phyloP scores from a whole-genome alignment of 192 early-diverging fungal species.

The Entomortierella lignicola region DNA sequence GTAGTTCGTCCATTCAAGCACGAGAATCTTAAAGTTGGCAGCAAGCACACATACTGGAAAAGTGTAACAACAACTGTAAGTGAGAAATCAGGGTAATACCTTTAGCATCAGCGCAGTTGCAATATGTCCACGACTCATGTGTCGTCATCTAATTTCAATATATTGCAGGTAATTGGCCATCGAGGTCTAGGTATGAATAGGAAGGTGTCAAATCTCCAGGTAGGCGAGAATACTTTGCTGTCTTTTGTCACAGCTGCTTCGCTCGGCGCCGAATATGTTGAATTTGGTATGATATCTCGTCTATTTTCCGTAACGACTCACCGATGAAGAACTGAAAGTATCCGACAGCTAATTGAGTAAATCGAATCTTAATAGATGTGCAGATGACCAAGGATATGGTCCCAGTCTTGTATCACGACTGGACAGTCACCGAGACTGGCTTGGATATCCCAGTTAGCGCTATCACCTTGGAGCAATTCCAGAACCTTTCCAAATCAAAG shows the following conservation, averaged over 20 bases:
- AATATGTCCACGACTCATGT: too few species aligned
- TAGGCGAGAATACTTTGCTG: conserved; percentile 92
- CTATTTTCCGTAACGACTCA: too few species aligned
- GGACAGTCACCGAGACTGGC: conserved; percentile 81
- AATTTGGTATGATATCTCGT: conserved; percentile 82
- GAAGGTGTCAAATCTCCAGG: conserved; percentile 72
- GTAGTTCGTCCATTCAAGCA: conserved; percentile 74
- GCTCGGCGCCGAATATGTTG: conserved; percentile 88
- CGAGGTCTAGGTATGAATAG: conserved; percentile 90
- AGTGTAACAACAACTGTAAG: conserved; percentile 67
- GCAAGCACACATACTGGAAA: conserved; percentile 68
- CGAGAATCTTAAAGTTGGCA: conserved; percentile 65
- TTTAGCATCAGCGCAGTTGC: too few species aligned
- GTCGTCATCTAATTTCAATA: neutral
- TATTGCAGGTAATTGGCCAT: conserved; percentile 80
- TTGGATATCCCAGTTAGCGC: conserved; percentile 74
- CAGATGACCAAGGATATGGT: conserved; percentile 91
- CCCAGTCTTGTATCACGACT: conserved; percentile 95
- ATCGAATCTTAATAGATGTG: conserved; percentile 68
- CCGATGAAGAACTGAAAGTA: too few species aligned
- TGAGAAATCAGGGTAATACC: too few species aligned
- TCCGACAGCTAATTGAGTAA: neutral
- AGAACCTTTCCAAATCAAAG: conserved; percentile 62
- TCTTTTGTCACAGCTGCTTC: conserved; percentile 88
- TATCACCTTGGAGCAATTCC: conserved; percentile 79